Percentiles rank a stretch among this genome's conserved stretches.
Conservation (phyloP, 805 yeast genomes). For the Candida orba region DNA sequence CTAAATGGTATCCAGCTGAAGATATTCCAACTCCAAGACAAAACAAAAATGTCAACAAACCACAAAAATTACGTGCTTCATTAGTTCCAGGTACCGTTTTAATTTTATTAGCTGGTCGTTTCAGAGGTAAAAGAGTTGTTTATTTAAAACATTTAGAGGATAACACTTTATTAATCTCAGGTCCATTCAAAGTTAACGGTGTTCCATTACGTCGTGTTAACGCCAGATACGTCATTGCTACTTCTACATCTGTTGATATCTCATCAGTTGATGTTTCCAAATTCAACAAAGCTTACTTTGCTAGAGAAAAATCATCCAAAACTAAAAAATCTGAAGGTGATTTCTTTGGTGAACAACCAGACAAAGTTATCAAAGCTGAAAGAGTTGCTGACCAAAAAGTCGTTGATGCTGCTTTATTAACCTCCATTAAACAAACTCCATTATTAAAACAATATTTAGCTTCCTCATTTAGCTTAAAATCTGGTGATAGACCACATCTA, state of each 20-base stretch:
- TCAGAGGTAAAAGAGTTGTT: constrained; percentile 99
- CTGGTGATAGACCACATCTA: constrained; percentile 97
- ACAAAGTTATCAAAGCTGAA: constrained; percentile 86
- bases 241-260: constrained; percentile 86
- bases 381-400: constrained; percentile 95
- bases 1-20: constrained; percentile 94
- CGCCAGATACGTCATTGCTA: constrained; percentile 97
- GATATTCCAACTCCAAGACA: constrained; percentile 81
- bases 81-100: constrained; percentile 97
- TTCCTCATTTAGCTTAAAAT: constrained; percentile 90
- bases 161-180: constrained; percentile 94
- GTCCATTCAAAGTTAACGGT: constrained; percentile 99
- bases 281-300: constrained; percentile 92
- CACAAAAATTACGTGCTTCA: constrained; percentile 92
- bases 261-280: constrained; percentile 78
- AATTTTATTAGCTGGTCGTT: constrained; percentile 96
- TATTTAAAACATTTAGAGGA: constrained; percentile 96
- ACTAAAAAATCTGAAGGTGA: constrained; percentile 86
- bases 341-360: constrained; percentile 74
- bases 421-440: constrained; percentile 95
- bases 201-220: constrained; percentile 99
- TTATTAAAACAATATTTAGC: constrained; percentile 95
- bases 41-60: constrained; percentile 86
- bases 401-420: constrained; percentile 87
- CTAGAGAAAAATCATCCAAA: constrained; percentile 85